These are phyloP conservation scores for Tylopilus felleus DNA, from an alignment of 768 basidiomycete species.

Conservation along the genomic window DNA sequence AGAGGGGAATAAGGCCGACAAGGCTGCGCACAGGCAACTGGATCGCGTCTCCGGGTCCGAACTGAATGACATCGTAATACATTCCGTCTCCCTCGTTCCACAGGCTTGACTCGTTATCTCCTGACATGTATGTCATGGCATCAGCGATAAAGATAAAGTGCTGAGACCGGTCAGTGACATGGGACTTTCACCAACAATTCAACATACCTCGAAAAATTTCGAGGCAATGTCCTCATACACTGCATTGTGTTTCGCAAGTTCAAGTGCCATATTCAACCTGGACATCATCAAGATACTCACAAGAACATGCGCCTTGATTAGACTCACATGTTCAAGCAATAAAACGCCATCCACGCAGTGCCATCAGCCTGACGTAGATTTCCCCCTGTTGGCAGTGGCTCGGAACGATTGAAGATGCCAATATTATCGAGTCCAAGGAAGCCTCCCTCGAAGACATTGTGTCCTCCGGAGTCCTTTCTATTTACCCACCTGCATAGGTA, in stretches of 20 bases:
- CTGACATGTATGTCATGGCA: slow-evolving; percentile 90
- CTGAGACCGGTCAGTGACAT: slow-evolving; percentile 37
- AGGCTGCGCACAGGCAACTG: slow-evolving; percentile 93
- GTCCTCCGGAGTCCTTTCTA: slow-evolving; percentile 90
- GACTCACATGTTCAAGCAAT: slow-evolving; percentile 88
- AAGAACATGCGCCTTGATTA: not conserved
- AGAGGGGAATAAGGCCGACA: slow-evolving; percentile 96
- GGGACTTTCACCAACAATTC: not conserved
- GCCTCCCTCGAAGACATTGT: slow-evolving; percentile 97
- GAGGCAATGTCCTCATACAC: slow-evolving; percentile 99
- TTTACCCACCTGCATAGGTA: slow-evolving; percentile 82
- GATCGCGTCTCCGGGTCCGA: slow-evolving; percentile 75
- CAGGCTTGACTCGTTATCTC: slow-evolving; percentile 74
- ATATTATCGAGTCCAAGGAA: slow-evolving; percentile 99
- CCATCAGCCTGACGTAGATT: slow-evolving; percentile 94
- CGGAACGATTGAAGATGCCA: slow-evolving; percentile 95
- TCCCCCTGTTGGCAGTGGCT: slow-evolving; percentile 94
- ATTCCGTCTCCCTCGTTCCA: slow-evolving; percentile 98
- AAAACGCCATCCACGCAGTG: slow-evolving; percentile 99
- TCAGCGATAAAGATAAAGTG: slow-evolving; percentile 99
- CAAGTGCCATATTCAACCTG: slow-evolving; percentile 95
- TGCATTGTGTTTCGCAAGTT: slow-evolving; percentile 94
- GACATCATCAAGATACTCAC: slow-evolving; percentile 2
- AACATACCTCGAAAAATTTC: slow-evolving; percentile 84
- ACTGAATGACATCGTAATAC: slow-evolving; percentile 97